Percentiles rank a stretch among this genome's conserved stretches.
Conservation (phyloP, 495 filamentous ascomycete species). For the Neurospora hispaniola region DNA sequence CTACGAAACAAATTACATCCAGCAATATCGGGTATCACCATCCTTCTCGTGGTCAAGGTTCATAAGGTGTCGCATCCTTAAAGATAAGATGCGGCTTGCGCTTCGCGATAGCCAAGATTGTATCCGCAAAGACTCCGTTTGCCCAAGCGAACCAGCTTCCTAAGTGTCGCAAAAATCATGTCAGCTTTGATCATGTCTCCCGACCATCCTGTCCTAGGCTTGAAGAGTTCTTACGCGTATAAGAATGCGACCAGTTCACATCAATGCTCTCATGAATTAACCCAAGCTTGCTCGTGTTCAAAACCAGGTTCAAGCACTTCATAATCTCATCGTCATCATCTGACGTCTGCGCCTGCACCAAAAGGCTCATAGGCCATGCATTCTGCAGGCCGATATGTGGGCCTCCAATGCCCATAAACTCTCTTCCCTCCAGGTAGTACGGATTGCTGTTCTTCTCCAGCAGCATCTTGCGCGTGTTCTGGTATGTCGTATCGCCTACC, state of each 20-base stretch:
- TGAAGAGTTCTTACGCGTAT: constrained; percentile 52
- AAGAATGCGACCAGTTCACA: constrained; percentile 61
- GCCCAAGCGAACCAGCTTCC: constrained; percentile 97
- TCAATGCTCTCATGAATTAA: constrained; percentile 89
- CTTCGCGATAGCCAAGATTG: constrained; percentile 77
- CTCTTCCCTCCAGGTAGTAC: constrained; percentile 72
- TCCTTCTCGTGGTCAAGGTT: constrained; percentile 12
- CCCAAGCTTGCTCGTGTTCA: constrained; percentile 60
- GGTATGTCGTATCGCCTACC: constrained; percentile 56
- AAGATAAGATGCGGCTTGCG: constrained; percentile 86
- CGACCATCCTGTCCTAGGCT: neutral
- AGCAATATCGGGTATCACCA: neutral
- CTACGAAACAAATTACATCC: neutral
- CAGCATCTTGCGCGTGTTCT: constrained; percentile 89
- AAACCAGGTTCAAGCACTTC: constrained; percentile 58
- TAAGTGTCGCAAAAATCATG: constrained; percentile 13
- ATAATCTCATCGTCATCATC: constrained; percentile 76
- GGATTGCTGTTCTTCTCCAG: constrained; percentile 71
- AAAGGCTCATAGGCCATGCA: constrained; percentile 95
- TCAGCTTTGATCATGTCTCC: constrained; percentile 16
- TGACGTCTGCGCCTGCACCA: constrained; percentile 86
- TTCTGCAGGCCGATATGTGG: constrained; percentile 70
- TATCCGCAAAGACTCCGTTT: constrained; percentile 91
- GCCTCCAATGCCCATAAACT: constrained; percentile 75
- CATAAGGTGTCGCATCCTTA: constrained; percentile 41